Percentiles rank a stretch among this genome's conserved stretches.
These are phyloP conservation scores for Cordyceps tenuipes DNA, from an alignment of 2,329 filamentous ascomycete species.

Conservation along the genomic window DNA sequence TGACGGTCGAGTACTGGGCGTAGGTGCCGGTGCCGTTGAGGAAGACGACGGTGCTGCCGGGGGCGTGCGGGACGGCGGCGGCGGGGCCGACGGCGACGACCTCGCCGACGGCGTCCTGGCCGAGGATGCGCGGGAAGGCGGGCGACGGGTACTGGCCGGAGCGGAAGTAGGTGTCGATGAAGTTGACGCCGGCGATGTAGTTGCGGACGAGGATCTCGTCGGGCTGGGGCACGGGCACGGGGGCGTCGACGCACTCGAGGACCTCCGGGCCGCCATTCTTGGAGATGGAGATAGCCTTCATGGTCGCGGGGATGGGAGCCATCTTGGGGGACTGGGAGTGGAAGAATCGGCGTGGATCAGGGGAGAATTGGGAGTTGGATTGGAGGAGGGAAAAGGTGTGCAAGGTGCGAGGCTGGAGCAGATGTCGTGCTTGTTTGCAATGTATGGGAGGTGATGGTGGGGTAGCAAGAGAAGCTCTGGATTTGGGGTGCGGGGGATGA, in stretches of 20 bases:
- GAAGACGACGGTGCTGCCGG: constrained; percentile 66
- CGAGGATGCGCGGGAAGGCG: constrained; percentile 62
- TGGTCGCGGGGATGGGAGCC: constrained; percentile 64
- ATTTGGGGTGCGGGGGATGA: not conserved
- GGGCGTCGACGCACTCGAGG: constrained; percentile 61
- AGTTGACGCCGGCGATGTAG: constrained; percentile 74
- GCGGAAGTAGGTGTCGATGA: constrained; percentile 87
- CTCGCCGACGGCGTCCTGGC: constrained; percentile 69
- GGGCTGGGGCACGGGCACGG: constrained; percentile 51
- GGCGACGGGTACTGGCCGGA: constrained; percentile 68
- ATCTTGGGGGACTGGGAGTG: constrained; percentile 31
- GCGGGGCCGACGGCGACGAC: constrained; percentile 51
- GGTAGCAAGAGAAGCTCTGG: not conserved
- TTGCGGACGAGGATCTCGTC: constrained; percentile 77
- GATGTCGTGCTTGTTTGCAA: not conserved
- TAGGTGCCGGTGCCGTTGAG: constrained; percentile 43
- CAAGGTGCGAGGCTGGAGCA: not conserved
- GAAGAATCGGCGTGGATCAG: not conserved
- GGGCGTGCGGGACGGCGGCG: constrained; percentile 45
- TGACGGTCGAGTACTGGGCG: constrained; percentile 46
- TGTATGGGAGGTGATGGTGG: not conserved
- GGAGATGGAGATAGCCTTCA: constrained; percentile 59
- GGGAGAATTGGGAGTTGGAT: not conserved
- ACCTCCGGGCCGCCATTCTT: constrained; percentile 61
- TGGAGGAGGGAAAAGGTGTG: not conserved